Percentiles rank a stretch among this genome's conserved stretches.
Conservation (phyloP, 2,329 filamentous ascomycete species). For the Pezizomycotina sp. region DNA sequence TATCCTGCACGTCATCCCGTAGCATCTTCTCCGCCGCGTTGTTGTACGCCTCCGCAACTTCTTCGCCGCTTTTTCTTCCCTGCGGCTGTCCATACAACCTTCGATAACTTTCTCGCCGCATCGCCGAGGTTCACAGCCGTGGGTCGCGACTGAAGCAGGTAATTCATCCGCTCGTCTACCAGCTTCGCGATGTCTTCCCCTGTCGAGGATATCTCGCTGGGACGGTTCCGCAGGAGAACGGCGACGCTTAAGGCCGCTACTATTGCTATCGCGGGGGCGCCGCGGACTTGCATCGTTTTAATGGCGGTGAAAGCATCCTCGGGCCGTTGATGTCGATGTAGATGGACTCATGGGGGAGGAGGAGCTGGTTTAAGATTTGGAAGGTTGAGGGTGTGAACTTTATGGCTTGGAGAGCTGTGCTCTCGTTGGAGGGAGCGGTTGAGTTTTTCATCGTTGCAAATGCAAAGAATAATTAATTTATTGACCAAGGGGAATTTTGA, state of each 20-base stretch:
- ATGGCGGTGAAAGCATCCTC: conserved; percentile 71
- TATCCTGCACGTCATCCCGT: conserved; percentile 70
- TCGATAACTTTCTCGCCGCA: conserved; percentile 68
- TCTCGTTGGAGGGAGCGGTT: background rate
- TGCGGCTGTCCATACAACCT: conserved; percentile 33
- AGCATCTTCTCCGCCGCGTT: conserved; percentile 72
- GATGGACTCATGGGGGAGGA: conserved; percentile 60
- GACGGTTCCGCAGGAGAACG: conserved; percentile 55
- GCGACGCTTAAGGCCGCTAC: conserved; percentile 83
- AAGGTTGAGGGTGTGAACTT: conserved; percentile 52
- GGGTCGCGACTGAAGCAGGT: conserved; percentile 73
- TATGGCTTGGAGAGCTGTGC: conserved; percentile 60
- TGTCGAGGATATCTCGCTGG: conserved; percentile 31
- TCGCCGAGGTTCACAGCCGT: conserved; percentile 92
- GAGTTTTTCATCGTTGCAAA: too few relatives aligned
- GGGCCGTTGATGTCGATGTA: conserved; percentile 55
- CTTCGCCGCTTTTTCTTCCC: conserved; percentile 34
- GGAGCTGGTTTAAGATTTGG: conserved; percentile 68
- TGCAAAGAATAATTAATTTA: too few relatives aligned
- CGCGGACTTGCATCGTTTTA: conserved; percentile 60
- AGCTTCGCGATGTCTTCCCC: conserved; percentile 47
- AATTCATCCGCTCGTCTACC: conserved; percentile 63
- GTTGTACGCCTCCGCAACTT: conserved; percentile 55
- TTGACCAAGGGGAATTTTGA: too few relatives aligned
- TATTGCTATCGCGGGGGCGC: conserved; percentile 90